Base-by-base conservation (phyloP, 2,329 filamentous ascomycete genomes). In the Myriosclerotinia scirpicola region DNA sequence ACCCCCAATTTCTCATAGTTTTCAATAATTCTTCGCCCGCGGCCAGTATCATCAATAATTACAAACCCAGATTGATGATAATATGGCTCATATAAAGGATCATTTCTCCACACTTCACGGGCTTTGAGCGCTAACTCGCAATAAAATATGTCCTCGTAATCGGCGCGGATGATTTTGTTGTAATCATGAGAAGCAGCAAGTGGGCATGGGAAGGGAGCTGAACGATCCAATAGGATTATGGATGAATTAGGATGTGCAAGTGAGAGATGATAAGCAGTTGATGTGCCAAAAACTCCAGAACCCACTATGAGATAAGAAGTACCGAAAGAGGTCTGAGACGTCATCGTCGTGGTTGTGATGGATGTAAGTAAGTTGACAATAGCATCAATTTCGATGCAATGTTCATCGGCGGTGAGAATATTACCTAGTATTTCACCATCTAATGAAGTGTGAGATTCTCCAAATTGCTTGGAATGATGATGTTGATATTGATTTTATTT, bases 131-230 rank as follows among this genome's bases (percentile, higher is more conserved):
- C 80, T 81, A 55, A 77, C 63, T 80, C 75, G 73, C 81, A 83
- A 76, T 87, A 87, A 11, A 85, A 78, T 0, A 80, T 75, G 69
- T 82, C 81, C 58, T 81, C 79, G 75, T 87, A 87, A 71, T 87
- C 85, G 20, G 83, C 83, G 67, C 85, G 82, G 12, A 87, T 79
- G 56, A 87, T 82, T 70, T 87, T 87, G 75, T 85, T 87, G 77
- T 84, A 81, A 75, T 87, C 85, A 72, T 85, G 85, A 0, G 84
- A 86, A 3, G 85, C 84, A 11, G 82, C 83, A 52, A 74, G 67
- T 1, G 74, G 72, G n/a, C 77, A 78, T 2, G 81, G 80, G 30
- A 68, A 71, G 14, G 73, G 72, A 2, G 75, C 69, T 8, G 67
- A 69, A 14, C 79, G 78, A 71, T 85, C 82, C 34, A 84, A 71